Percentiles rank a stretch among this genome's conserved stretches.
Evolutionary conservation across 2,329 filamentous ascomycete genomes (phyloP).

Genomic region (Xylariaceae sp.): DNA sequence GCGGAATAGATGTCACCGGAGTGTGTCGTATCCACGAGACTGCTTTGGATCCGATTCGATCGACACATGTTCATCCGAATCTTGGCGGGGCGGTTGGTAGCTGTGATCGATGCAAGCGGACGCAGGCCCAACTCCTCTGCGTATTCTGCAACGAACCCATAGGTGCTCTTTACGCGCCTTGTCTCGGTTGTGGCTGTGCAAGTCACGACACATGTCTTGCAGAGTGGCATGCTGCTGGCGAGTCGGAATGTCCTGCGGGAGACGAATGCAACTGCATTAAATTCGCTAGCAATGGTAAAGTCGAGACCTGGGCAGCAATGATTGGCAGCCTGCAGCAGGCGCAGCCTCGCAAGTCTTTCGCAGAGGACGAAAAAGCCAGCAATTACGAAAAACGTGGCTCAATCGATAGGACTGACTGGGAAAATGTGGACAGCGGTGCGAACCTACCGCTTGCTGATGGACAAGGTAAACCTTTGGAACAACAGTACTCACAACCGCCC

Average conservation of each 20-base stretch:
- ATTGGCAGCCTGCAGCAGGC: conserved; percentile 38
- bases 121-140: conserved; percentile 55
- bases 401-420: conserved; percentile 33
- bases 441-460: conserved; percentile 22
- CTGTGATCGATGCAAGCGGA: conserved; percentile 45
- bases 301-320: conserved; percentile 59
- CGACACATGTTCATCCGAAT: conserved; percentile 40
- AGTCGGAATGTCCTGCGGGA: conserved; percentile 56
- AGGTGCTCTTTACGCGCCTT: conserved; percentile 55
- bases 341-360: conserved; percentile 21
- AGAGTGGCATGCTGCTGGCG: conserved; percentile 55
- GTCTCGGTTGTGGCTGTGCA: conserved; percentile 59
- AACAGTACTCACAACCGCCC: conserved; percentile 20
- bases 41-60: conserved; percentile 57
- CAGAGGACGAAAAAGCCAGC: conserved; percentile 6
- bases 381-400: conserved; percentile 15
- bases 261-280: conserved; percentile 61
- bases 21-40: conserved; percentile 60
- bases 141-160: conserved; percentile 61
- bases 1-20: conserved; percentile 59
- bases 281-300: conserved; percentile 51
- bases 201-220: conserved; percentile 55
- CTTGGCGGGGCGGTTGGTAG: conserved; percentile 35
- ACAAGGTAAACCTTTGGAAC: conserved; percentile 24
- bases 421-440: conserved; percentile 28